Evolutionary conservation across 2,329 filamentous ascomycete species (phyloP), one percentile per base, ranked within the genome.

Genomic region (Gaeumannomyces sp.): DNA sequence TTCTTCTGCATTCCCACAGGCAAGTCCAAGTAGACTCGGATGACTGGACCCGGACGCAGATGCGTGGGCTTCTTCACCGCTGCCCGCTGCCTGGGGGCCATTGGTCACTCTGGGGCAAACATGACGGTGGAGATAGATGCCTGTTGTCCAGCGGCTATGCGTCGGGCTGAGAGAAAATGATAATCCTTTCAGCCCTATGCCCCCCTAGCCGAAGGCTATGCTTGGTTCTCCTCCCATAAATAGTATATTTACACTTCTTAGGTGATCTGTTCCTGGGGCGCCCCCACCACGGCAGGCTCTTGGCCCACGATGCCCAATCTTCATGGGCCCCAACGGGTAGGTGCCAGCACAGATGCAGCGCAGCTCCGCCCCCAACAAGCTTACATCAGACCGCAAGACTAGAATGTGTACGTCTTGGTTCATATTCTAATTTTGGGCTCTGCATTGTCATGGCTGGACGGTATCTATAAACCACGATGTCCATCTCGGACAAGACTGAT

Each of bases 1-100:
- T 71, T 87, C 69, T 87, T 87, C 73, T 77, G 75, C 70, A 85
- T 87, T 64, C 84, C 84, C 8, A 86, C 83, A 6, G 84, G 84
- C 64, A 83, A 83, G 76, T 75, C 75, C 64, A 78, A 80, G 77
- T 79, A 76, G 57, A 60, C 28, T 22, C 6, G 16, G 19, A 19
- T 19, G 59, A 14, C 22, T 25, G 8, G 45, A 53, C 7, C 45
- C 38, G 19, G 10, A 67, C 67, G 11, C 31, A 31, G 29, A 60
- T 33, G 22, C 38, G 6, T 45, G 38, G 6, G 38, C 38, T 19
- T 16, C 38, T 19, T 45, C 14, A 45, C 38, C 38, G 16, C 14
- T 19, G 38, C 16, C 38, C 38, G 7, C 38, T 19, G 38, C 38
- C 14, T 45, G 38, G 16, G 38, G 38, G 38, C n/a, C 45, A 53